These are phyloP conservation scores for Eucalyptus tenuipes DNA, from an alignment of 345 rosid species.

Conservation along the genomic window DNA sequence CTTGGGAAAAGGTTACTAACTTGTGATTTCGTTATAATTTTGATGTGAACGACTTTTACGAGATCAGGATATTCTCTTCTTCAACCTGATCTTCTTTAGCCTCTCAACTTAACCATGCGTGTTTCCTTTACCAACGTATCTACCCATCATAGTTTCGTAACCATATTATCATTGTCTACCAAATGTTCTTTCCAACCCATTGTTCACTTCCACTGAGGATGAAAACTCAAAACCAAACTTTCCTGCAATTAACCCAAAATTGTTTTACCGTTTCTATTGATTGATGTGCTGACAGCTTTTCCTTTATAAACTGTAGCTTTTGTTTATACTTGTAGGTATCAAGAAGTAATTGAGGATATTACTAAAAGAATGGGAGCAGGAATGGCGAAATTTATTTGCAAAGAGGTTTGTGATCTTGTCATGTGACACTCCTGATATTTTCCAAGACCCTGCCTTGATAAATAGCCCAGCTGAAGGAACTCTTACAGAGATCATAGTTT, in stretches of 20 bases:
- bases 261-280: background rate
- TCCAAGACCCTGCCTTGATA: background rate
- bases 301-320: background rate
- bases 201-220: background rate
- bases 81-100: background rate
- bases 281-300: background rate
- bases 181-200: background rate
- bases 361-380: conserved; percentile 89
- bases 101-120: background rate
- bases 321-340: conserved; percentile 39
- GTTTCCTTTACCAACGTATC: background rate
- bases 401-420: conserved; percentile 50
- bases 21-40: background rate
- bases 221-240: background rate
- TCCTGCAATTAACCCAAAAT: background rate
- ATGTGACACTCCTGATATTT: background rate
- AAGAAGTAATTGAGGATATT: conserved; percentile 73
- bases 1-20: conserved; percentile 52
- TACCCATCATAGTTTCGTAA: background rate
- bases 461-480: background rate
- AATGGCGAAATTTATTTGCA: conserved; percentile 86
- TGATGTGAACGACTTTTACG: background rate
- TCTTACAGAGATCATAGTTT: background rate
- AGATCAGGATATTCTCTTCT: background rate
- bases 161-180: background rate